Conservation (phyloP, 768 basidiomycete species). For the Mycena chlorophos region DNA sequence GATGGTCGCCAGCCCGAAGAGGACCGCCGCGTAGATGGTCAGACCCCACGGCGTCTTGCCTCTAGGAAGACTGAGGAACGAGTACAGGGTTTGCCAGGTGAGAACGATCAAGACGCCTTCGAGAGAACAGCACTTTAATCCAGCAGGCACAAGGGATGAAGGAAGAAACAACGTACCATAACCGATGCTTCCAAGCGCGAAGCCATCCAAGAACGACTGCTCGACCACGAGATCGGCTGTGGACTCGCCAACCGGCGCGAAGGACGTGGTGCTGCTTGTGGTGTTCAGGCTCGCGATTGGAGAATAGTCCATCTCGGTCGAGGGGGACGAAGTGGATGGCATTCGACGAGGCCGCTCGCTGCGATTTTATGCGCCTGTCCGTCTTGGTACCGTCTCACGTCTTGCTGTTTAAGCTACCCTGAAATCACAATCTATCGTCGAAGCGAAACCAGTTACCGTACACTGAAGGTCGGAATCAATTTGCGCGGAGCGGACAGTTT, state of each 20-base stretch:
- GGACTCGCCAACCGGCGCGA: not conserved
- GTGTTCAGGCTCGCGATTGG: not conserved
- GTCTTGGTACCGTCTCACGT: no score
- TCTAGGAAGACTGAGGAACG: not conserved
- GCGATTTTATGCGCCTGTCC: no score
- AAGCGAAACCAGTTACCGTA: no score
- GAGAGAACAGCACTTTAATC: not conserved
- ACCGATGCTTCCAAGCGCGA: not conserved
- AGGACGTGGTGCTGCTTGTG: not conserved
- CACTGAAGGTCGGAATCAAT: no score
- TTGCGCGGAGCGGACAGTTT: no score
- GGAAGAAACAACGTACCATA: not conserved
- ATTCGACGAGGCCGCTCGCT: no score
- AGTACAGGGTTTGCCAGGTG: not conserved
- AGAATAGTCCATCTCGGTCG: not conserved
- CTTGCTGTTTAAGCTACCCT: no score
- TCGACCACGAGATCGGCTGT: not conserved
- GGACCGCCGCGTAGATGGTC: constrained; percentile 16
- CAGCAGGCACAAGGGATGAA: not conserved
- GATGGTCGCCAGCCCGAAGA: constrained; percentile 26
- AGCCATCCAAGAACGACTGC: not conserved
- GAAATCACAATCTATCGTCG: no score
- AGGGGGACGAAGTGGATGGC: no score
- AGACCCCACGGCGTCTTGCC: constrained; percentile 4
- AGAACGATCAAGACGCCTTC: not conserved